These are phyloP conservation scores for Pythium graminicola DNA, from an alignment of 352 stramenopile genomes.

Conservation along the genomic window DNA sequence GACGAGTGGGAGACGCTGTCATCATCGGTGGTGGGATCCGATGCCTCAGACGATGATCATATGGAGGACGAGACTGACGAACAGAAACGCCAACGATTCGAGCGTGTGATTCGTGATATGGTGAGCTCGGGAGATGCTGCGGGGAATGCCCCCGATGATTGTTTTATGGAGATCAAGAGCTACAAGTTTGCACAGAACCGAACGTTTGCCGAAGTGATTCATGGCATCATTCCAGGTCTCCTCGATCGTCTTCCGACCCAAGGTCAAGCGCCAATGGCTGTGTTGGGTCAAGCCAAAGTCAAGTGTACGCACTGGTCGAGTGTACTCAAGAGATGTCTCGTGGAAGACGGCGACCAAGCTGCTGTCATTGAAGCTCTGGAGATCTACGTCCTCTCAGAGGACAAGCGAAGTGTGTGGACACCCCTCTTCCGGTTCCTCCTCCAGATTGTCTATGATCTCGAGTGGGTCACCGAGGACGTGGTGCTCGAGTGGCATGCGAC, in stretches of 20 bases:
- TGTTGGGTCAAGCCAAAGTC: conserved; percentile 74
- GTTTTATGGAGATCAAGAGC: conserved; percentile 92
- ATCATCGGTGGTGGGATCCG: conserved; percentile 29
- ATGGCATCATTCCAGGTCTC: conserved; percentile 65
- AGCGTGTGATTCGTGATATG: conserved; percentile 76
- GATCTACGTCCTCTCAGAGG: conserved; percentile 38
- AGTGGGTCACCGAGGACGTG: conserved; percentile 90
- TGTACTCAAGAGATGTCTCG: conserved; percentile 88
- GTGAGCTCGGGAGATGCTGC: conserved; percentile 67
- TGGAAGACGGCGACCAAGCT: conserved; percentile 64
- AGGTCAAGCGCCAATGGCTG: conserved; percentile 44
- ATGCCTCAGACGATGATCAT: conserved; percentile 45
- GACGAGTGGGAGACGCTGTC: conserved; percentile 76
- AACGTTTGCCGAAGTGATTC: conserved; percentile 72
- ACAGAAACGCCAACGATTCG: conserved; percentile 43
- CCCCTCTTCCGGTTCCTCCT: conserved; percentile 90
- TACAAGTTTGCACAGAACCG: conserved; percentile 93
- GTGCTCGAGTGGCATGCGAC: conserved; percentile 87
- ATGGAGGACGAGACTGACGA: conserved; percentile 41
- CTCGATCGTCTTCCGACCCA: conserved; percentile 55
- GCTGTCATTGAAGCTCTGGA: conserved; percentile 59
- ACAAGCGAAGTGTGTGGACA: conserved; percentile 37
- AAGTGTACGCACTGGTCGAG: conserved; percentile 88
- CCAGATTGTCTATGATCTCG: conserved; percentile 91
- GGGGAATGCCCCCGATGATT: conserved; percentile 80